These are phyloP conservation scores for Cercospora beticola DNA, from an alignment of 2,329 filamentous ascomycete genomes.

Conservation along the genomic window DNA sequence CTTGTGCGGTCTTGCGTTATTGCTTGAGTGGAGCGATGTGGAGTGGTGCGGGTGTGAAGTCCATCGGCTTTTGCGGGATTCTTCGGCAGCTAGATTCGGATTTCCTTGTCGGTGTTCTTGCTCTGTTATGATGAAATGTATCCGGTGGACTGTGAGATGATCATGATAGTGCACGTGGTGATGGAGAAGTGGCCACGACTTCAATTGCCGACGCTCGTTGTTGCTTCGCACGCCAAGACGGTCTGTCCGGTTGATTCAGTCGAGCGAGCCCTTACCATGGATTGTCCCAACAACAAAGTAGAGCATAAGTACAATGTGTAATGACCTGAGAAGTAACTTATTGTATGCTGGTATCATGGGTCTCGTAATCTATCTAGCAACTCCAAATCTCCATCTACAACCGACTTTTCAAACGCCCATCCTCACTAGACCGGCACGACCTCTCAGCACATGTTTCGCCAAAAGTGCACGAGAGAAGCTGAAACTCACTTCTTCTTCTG, in stretches of 20 bases:
- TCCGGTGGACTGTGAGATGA: neutral
- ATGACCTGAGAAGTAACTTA: neutral
- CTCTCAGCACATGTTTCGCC: neutral
- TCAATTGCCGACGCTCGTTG: neutral
- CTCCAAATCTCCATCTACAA: neutral
- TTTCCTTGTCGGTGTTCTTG: neutral
- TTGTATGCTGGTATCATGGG: neutral
- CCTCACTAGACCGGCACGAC: neutral
- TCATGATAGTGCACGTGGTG: neutral
- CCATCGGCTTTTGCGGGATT: constrained; percentile 4
- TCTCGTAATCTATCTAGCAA: neutral
- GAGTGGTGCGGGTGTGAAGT: neutral
- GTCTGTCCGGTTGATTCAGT: neutral
- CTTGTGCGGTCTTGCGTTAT: constrained; percentile 8
- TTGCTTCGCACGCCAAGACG: neutral
- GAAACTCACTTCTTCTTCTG: constrained; percentile 47
- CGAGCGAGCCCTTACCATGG: neutral
- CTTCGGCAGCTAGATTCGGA: constrained; percentile 1
- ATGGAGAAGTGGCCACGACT: neutral
- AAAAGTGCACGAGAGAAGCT: neutral
- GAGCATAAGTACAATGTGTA: neutral
- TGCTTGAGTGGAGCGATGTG: neutral
- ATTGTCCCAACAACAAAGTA: neutral
- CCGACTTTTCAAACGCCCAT: neutral
- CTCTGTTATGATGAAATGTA: neutral